Evolutionary conservation across 2,329 filamentous ascomycete species (phyloP).

Genomic region (Pestalotiopsis sp.): DNA sequence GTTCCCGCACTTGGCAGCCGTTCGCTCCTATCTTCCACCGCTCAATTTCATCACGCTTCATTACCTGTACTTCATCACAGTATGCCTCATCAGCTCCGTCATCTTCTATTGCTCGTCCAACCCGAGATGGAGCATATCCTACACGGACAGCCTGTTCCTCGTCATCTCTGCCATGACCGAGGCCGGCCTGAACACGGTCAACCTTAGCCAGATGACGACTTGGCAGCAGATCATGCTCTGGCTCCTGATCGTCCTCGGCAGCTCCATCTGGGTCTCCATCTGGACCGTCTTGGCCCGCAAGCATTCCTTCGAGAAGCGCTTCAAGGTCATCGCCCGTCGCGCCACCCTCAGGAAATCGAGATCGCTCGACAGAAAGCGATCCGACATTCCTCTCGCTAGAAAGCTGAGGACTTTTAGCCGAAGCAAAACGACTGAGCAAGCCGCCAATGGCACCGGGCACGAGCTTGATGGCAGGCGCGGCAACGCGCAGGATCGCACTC

Average conservation of each 20-base stretch:
- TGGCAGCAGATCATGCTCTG: constrained; percentile 71
- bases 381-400: constrained; percentile 12
- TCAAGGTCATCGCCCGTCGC: constrained; percentile 53
- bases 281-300: constrained; percentile 65
- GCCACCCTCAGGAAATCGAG: constrained; percentile 33
- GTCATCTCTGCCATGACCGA: constrained; percentile 68
- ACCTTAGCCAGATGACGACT: constrained; percentile 64
- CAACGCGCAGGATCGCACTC: too few species aligned
- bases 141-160: constrained; percentile 68
- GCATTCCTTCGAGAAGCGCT: constrained; percentile 63
- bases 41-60: constrained; percentile 68
- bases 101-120: constrained; percentile 64
- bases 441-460: too few species aligned
- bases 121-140: constrained; percentile 54
- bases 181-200: constrained; percentile 69
- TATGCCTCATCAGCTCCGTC: constrained; percentile 56
- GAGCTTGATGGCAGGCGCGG: too few species aligned
- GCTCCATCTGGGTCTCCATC: constrained; percentile 67
- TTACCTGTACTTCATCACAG: constrained; percentile 66
- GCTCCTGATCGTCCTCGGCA: constrained; percentile 66
- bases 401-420: constrained; percentile 10
- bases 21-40: constrained; percentile 37
- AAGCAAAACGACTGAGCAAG: background rate
- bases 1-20: background rate
- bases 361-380: background rate